Evolutionary conservation across 1,139 yeast species (phyloP).

Genomic region (Yamadazyma oceani): DNA sequence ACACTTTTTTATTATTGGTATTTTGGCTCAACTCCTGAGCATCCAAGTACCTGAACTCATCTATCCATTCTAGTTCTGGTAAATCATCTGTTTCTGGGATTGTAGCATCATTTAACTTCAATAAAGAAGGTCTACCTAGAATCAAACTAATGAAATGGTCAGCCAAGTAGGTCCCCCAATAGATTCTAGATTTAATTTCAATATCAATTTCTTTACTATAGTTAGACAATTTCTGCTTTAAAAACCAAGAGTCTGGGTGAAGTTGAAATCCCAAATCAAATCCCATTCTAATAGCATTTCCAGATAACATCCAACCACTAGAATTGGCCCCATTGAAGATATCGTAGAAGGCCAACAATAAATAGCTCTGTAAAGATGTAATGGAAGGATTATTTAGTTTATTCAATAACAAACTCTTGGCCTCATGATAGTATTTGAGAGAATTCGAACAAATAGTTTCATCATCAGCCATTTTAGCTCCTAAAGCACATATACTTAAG

Average conservation of each 20-base stretch:
- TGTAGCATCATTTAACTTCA: constrained; percentile 58
- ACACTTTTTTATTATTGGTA: constrained; percentile 18
- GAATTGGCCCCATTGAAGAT: constrained; percentile 56
- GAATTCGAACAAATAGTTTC: constrained; percentile 40
- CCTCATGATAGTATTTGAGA: constrained; percentile 44
- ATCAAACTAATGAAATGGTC: constrained; percentile 62
- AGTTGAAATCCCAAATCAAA: constrained; percentile 64
- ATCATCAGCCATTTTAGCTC: constrained; percentile 49
- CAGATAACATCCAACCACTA: constrained; percentile 62
- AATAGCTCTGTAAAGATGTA: constrained; percentile 18
- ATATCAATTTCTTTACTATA: constrained; percentile 38
- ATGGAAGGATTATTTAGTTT: constrained; percentile 32
- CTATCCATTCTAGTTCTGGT: constrained; percentile 60
- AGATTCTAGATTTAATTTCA: constrained; percentile 58
- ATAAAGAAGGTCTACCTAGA: constrained; percentile 57
- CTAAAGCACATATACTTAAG: constrained; percentile 56
- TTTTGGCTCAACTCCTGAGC: constrained; percentile 19
- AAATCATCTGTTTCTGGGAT: constrained; percentile 62
- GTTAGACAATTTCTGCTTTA: constrained; percentile 19
- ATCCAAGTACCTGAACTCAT: constrained; percentile 42
- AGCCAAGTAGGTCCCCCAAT: constrained; percentile 68
- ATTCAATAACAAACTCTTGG: constrained; percentile 41
- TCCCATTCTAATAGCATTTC: constrained; percentile 64
- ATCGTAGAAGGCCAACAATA: constrained; percentile 31
- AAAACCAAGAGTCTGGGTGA: constrained; percentile 60